Evolutionary conservation across 2,329 filamentous ascomycete species (phyloP), one percentile per base, ranked within the genome.

Genomic region (Alternaria gaisen): DNA sequence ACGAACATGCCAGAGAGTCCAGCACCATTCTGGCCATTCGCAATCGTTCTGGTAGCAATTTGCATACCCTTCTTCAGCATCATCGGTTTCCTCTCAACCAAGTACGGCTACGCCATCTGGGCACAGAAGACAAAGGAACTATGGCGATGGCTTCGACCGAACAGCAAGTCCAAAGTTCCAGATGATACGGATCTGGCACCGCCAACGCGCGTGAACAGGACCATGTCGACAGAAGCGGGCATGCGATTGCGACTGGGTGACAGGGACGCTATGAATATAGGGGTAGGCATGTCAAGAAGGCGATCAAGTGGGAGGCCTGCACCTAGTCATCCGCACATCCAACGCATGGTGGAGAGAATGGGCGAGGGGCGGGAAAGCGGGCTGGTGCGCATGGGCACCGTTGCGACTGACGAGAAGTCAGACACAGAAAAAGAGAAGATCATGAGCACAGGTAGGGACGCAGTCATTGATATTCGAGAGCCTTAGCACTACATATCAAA

Each of bases 21-120:
- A 6, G 63, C 69, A 14, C 67, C 62, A 5, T 81, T 77, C 54
- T 76, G 77, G 70, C 69, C 72, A 5, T 83, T 83, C 57, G 80
- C 75, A 16, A 70, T 82, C 16, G 80, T 81, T 6, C 74, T 79
- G 2, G 72, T 69, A 9, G 75, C 77, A 8, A 79, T 83, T 16
- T 83, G 81, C 58, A 60, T 83, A 1, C 81, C 81, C 2, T 83
- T 82, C 61, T 83, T 83, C 68, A 71, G 80, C 4, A 77, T 83
- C 16, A 80, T 83, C 55, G 80, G 80, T 47, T 80, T 80, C 38
- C 72, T 83, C 4, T 82, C 81, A 53, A 80, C 80, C 0, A 77
- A 75, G 12, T 73, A 72, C 32, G 80, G 79, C 3, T 79, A 80
- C 63, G 63, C 70, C 4, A 76, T 79, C 48, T 80, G 78, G 79